Base-by-base conservation (phyloP, 2,329 filamentous ascomycete species). In the Ophiosphaerella herpotricha region DNA sequence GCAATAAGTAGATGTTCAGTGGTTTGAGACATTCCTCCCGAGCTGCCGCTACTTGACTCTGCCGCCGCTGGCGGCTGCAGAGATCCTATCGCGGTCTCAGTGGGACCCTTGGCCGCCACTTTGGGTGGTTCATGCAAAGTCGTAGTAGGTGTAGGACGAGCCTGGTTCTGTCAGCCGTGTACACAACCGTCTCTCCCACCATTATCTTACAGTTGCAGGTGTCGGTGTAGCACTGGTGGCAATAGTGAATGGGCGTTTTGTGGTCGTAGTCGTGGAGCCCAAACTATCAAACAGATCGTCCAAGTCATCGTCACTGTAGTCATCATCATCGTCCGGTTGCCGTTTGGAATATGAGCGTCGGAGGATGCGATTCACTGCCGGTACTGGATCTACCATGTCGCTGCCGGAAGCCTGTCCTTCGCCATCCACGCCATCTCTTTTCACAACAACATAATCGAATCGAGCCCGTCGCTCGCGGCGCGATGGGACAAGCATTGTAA, bases 1-100 rank as follows among this genome's bases (percentile, higher is more conserved):
- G 72, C 72, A 24, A 75, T 75, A 26, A 75, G 66, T 50, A 73
- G 47, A 45, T 75, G 72, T 46, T 73, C 62, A n/a, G 72, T 74
- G 7, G 67, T 66, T 34, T 69, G 61, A 7, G 72, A 74, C 29
- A 74, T 63, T 21, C 57, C 50, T 35, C 55, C 56, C n/a, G 55
- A 50, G 29, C 55, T 56, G 31, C 51, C 57, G 31, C 51, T 43
- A 23, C 44, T 50, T 43, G 55, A 50, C 23, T 39, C 50, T 24
- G 14, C 18, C 14, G 52, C 50, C 31, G 56, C 57, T 26, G 61
- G 58, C 24, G 64, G 60, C 13, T 58, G 44, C 33, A 67, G 47
- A 11, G 60, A 45, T 7, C 68, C 57, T 13, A 66, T 58, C 5
- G 67, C 54, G 9, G 69, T 69, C 29, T 64, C 60, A 3, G 55